Conservation (phyloP, 768 basidiomycete species). For the Russula griseocarnosa region DNA sequence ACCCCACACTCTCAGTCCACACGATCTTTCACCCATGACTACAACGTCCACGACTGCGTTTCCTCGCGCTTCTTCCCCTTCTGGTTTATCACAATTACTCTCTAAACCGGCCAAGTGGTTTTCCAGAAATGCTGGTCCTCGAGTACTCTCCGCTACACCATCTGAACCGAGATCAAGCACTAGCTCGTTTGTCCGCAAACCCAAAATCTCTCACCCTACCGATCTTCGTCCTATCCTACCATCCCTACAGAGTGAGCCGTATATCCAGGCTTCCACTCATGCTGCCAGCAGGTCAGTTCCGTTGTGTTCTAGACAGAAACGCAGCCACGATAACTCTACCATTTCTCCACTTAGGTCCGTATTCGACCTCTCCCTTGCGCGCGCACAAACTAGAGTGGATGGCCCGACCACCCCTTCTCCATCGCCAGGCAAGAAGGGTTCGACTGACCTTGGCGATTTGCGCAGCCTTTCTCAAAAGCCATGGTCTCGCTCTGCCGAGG, state of each 20-base stretch:
- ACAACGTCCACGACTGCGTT: conserved; percentile 29
- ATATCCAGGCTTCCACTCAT: conserved; percentile 35
- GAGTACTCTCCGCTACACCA: conserved; percentile 46
- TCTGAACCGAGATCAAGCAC: conserved; percentile 38
- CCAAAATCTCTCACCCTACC: conserved; percentile 80
- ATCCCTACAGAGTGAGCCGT: conserved; percentile 44
- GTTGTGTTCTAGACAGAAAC: not conserved
- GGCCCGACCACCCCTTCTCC: conserved; percentile 35
- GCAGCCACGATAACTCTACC: conserved; percentile 6
- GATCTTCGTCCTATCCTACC: conserved; percentile 72
- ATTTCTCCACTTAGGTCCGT: conserved; percentile 48
- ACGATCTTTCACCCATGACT: conserved; percentile 22
- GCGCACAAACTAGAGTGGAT: conserved; percentile 43
- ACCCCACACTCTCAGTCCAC: conserved; percentile 26
- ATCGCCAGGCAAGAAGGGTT: conserved; percentile 33
- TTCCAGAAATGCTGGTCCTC: conserved; percentile 25
- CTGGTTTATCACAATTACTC: conserved; percentile 61
- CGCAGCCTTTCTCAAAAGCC: conserved; percentile 63
- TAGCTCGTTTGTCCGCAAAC: conserved; percentile 50
- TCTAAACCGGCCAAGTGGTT: conserved; percentile 73
- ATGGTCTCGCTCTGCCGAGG: conserved; percentile 80
- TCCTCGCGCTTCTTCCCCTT: conserved; percentile 61
- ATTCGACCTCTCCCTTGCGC: conserved; percentile 52
- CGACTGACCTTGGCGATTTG: conserved; percentile 57
- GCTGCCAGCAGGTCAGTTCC: conserved; percentile 51